phyloP scores from a whole-genome alignment of 345 rosid genomes.

The Boechera retrofracta region DNA sequence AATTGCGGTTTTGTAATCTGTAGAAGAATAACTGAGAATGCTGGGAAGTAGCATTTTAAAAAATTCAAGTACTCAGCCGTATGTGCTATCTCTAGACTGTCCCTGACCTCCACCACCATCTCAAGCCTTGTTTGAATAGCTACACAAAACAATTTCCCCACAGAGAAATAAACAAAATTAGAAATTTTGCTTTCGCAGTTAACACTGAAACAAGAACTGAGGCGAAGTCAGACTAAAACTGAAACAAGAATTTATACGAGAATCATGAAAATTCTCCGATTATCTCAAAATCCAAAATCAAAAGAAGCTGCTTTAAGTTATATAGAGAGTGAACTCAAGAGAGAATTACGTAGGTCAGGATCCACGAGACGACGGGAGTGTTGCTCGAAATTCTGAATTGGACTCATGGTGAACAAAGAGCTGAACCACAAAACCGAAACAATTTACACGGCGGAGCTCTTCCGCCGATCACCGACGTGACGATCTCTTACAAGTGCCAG shows the following conservation, averaged over 20 bases:
- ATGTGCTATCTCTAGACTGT: constrained; percentile 97
- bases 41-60: constrained; percentile 89
- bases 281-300: background rate
- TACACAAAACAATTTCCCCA: constrained; percentile 44
- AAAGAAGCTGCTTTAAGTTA: background rate
- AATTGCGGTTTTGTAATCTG: constrained; percentile 86
- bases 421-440: constrained; percentile 30
- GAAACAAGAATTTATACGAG: background rate
- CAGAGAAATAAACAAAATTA: background rate
- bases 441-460: constrained; percentile 25
- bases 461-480: constrained; percentile 22
- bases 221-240: constrained; percentile 6
- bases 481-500: constrained; percentile 22
- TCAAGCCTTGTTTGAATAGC: constrained; percentile 79
- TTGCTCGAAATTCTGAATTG: constrained; percentile 94
- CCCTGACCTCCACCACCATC: constrained; percentile 96
- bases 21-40: constrained; percentile 78
- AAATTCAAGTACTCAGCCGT: constrained; percentile 96
- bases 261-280: background rate
- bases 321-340: background rate
- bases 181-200: background rate
- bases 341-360: constrained; percentile 69
- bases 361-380: constrained; percentile 87
- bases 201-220: constrained; percentile 1
- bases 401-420: constrained; percentile 64